A percentile compares a stretch with the other conserved stretches of the same genome.
Evolutionary conservation across 78 protist genomes (phyloP).

Genomic region (Pelomyxa schiedti): DNA sequence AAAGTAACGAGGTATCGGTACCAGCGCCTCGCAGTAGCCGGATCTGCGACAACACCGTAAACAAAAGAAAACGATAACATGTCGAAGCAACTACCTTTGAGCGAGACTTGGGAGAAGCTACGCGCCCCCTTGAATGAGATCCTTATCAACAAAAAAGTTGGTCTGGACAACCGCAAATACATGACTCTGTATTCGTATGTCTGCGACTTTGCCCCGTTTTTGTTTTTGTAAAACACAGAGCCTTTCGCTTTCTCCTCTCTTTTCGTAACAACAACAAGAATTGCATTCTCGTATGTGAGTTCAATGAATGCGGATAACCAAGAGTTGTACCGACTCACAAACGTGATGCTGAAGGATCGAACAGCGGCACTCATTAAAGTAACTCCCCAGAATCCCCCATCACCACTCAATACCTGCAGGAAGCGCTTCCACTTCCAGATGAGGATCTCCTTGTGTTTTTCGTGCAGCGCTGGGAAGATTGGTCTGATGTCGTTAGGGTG

Average conservation of each 20-base stretch:
- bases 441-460: slow-evolving; percentile 26
- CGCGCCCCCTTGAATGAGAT: not conserved
- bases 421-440: slow-evolving; percentile 1
- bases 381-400: not conserved
- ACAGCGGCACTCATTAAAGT: not conserved
- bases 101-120: not conserved
- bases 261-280: not conserved
- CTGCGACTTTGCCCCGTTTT: not conserved
- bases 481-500: slow-evolving; percentile 33
- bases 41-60: no score
- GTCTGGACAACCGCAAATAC: not conserved
- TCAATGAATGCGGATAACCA: not conserved
- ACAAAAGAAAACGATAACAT: no score
- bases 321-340: not conserved
- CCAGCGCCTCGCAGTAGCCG: no score
- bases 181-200: not conserved
- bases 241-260: not conserved
- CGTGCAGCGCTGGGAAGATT: slow-evolving; percentile 48
- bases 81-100: no score
- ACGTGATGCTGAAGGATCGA: not conserved
- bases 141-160: not conserved
- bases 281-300: not conserved
- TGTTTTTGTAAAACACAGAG: no score
- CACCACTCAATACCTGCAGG: not conserved
- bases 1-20: no score